Percentiles rank a stretch among this genome's conserved stretches.
phyloP scores from a whole-genome alignment of 2,329 filamentous ascomycete species.

The Stylonectria norvegica region DNA sequence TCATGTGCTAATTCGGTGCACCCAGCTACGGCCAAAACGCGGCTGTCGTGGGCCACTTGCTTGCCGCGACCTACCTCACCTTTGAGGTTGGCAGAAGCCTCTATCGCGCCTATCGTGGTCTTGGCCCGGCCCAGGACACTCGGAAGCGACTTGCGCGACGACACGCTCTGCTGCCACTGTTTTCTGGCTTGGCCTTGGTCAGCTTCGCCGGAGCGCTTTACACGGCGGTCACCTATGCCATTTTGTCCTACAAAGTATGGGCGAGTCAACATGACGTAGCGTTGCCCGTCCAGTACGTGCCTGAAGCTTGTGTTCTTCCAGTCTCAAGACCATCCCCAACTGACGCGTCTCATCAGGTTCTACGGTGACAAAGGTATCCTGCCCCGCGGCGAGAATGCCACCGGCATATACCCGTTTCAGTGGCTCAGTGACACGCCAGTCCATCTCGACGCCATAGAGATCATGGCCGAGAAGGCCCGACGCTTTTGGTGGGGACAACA shows the following conservation, averaged over 20 bases:
- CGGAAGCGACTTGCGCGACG: conserved; percentile 29
- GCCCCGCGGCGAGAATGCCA: conserved; percentile 28
- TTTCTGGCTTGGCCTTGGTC: conserved; percentile 42
- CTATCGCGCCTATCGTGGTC: conserved; percentile 21
- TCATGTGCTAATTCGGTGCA: too few species aligned
- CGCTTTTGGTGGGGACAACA: conserved; percentile 63
- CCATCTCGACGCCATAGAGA: conserved; percentile 50
- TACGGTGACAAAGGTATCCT: conserved; percentile 35
- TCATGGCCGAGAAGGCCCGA: conserved; percentile 51
- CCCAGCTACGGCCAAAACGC: conserved; percentile 15
- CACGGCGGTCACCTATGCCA: conserved; percentile 41
- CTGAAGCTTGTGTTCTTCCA: too few species aligned
- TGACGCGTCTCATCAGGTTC: conserved; percentile 14
- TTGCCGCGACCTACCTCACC: conserved; percentile 15
- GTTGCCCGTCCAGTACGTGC: conserved; percentile 34
- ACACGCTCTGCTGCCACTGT: conserved; percentile 31
- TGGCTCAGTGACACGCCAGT: conserved; percentile 55
- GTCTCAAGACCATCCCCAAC: not conserved
- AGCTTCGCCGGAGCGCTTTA: conserved; percentile 44
- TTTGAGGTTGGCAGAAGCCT: conserved; percentile 22
- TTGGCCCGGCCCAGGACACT: conserved; percentile 36
- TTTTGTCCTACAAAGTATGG: conserved; percentile 49
- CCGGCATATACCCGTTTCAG: conserved; percentile 38
- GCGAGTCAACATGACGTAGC: conserved; percentile 38
- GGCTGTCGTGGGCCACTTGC: conserved; percentile 18